Evolutionary conservation across 768 basidiomycete genomes (phyloP).

Genomic region (Serendipita sp.): DNA sequence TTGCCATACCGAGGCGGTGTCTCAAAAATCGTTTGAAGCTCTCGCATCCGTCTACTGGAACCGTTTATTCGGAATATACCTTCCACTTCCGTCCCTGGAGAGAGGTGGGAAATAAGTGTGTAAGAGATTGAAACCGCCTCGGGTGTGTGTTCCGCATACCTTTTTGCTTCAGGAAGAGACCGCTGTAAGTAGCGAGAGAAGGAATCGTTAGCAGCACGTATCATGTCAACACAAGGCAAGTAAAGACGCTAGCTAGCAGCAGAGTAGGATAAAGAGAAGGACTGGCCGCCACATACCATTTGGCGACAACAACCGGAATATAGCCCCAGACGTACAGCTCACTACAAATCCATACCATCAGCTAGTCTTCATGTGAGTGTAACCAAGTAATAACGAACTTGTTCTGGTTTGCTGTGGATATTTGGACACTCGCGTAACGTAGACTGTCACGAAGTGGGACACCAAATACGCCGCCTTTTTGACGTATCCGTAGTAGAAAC

Average conservation of each 20-base stretch:
- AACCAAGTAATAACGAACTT: neutral
- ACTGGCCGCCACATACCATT: conserved; percentile 46
- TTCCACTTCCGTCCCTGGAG: conserved; percentile 69
- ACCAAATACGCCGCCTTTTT: conserved; percentile 46
- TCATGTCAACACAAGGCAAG: neutral
- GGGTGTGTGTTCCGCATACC: conserved; percentile 29
- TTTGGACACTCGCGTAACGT: conserved; percentile 79
- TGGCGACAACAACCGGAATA: conserved; percentile 94
- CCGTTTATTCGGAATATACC: conserved; percentile 94
- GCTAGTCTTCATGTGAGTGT: neutral
- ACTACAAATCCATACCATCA: conserved; percentile 23
- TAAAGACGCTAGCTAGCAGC: neutral
- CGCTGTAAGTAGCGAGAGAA: conserved; percentile 30
- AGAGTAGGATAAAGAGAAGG: neutral
- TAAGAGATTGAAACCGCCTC: neutral
- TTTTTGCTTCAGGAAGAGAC: conserved; percentile 86
- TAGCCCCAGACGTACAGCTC: conserved; percentile 84
- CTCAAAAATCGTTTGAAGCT: conserved; percentile 84
- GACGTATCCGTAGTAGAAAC: neutral
- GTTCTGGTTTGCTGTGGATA: conserved; percentile 70
- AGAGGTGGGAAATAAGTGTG: conserved; percentile 7
- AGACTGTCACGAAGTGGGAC: conserved; percentile 72
- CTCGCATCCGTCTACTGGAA: conserved; percentile 90
- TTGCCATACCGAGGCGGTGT: conserved; percentile 84
- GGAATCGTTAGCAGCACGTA: too few species aligned